A percentile compares a stretch with the other conserved stretches of the same genome.
phyloP scores from a whole-genome alignment of 192 early-diverging fungal genomes.

The Phycomyces blakesleeanus region DNA sequence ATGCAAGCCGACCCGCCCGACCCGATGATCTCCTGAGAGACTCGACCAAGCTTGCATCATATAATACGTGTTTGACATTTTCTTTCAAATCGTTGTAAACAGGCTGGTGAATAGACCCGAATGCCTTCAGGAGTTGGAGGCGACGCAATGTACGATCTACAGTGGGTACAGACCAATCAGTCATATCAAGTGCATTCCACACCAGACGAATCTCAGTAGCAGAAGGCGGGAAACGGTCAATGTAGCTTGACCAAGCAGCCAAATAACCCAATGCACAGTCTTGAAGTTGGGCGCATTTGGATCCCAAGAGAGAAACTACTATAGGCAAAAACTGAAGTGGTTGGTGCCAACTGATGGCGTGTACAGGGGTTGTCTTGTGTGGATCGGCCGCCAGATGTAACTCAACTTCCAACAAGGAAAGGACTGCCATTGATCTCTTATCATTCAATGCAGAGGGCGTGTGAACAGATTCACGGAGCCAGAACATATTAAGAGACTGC shows the following conservation, averaged over 20 bases:
- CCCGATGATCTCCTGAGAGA: background rate
- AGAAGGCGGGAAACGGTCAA: constrained; percentile 13
- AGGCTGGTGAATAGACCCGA: background rate
- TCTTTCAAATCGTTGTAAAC: background rate
- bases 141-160: constrained; percentile 7
- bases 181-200: background rate
- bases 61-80: background rate
- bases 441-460: background rate
- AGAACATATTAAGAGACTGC: constrained; percentile 24
- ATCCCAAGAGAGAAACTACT: constrained; percentile 7
- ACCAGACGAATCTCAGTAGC: background rate
- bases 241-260: constrained; percentile 14
- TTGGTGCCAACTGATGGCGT: constrained; percentile 48
- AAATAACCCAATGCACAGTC: constrained; percentile 13
- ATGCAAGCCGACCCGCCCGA: constrained; percentile 22
- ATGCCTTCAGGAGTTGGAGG: constrained; percentile 16
- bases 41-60: background rate
- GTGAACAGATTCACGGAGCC: constrained; percentile 20
- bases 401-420: constrained; percentile 31
- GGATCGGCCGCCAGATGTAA: constrained; percentile 42
- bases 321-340: constrained; percentile 35
- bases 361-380: constrained; percentile 43
- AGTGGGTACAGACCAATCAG: background rate
- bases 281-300: constrained; percentile 4
- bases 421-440: constrained; percentile 22